Percentiles rank a stretch among this genome's conserved stretches.
Conservation (phyloP, 2,329 filamentous ascomycete species). For the Epichloe coenophiala region DNA sequence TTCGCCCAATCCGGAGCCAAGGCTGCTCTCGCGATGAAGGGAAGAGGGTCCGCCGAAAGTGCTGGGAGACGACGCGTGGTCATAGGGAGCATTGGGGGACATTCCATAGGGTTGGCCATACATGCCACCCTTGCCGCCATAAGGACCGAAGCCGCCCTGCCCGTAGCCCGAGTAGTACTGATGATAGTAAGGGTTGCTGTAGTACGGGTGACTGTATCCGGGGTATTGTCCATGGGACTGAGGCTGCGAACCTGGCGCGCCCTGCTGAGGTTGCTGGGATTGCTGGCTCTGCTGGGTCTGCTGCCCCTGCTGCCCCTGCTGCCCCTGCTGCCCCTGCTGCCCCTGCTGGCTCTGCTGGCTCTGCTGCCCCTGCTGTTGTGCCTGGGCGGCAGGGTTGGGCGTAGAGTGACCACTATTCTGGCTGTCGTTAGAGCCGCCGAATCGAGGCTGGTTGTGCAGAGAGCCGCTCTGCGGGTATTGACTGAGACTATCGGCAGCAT, state of each 20-base stretch:
- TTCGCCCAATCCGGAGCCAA: conserved; percentile 38
- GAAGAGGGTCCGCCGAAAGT: conserved; percentile 38
- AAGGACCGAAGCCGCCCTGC: conserved; percentile 39
- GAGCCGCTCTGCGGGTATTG: conserved; percentile 61
- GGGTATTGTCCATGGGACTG: conserved; percentile 36
- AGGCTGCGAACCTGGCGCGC: conserved; percentile 29
- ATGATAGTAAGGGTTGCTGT: conserved; percentile 48
- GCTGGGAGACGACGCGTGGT: conserved; percentile 40
- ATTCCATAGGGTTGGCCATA: conserved; percentile 46
- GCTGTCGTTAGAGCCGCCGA: conserved; percentile 47
- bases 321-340: conserved; percentile 23
- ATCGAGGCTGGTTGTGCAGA: conserved; percentile 42
- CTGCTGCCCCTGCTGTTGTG: conserved; percentile 25
- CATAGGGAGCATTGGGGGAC: conserved; percentile 42
- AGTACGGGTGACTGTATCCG: conserved; percentile 45
- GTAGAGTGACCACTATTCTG: conserved; percentile 85
- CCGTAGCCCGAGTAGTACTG: conserved; percentile 44
- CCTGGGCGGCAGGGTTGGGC: conserved; percentile 60
- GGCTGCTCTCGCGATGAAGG: conserved; percentile 36
- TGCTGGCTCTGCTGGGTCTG: too few species aligned
- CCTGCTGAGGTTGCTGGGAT: conserved; percentile 22
- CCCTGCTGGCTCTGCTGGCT: conserved; percentile 22
- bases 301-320: conserved; percentile 15
- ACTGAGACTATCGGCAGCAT: conserved; percentile 47
- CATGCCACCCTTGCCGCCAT: conserved; percentile 38